phyloP scores from a whole-genome alignment of 768 basidiomycete genomes.

The Lyophyllum decastes region DNA sequence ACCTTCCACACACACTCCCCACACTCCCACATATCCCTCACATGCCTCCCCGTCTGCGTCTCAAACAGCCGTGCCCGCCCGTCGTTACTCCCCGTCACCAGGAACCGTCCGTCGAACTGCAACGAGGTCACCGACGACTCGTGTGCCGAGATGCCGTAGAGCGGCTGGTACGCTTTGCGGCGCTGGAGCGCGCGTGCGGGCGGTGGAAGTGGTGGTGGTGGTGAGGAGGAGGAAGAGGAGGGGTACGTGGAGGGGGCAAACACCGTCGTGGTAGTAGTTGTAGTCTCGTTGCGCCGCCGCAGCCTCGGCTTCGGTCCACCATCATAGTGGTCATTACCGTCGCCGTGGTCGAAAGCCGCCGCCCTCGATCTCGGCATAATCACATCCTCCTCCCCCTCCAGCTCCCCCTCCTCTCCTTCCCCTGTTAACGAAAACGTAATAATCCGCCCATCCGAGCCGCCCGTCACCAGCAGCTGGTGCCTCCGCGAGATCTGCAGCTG shows the following conservation, averaged over 20 bases:
- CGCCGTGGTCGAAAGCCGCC: too few relatives aligned
- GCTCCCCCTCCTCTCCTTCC: too few relatives aligned
- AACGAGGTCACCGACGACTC: constrained; percentile 85
- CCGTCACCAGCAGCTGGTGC: constrained; percentile 63
- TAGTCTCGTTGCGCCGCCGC: too few relatives aligned
- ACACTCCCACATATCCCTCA: constrained; percentile 76
- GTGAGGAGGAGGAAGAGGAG: too few relatives aligned
- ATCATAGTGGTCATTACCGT: too few relatives aligned
- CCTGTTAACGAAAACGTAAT: constrained; percentile 48
- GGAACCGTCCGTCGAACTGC: constrained; percentile 83
- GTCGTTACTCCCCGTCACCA: constrained; percentile 86
- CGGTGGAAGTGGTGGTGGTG: not conserved
- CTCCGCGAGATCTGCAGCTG: constrained; percentile 78
- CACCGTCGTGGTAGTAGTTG: too few relatives aligned
- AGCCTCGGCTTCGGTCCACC: too few relatives aligned
- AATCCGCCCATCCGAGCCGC: constrained; percentile 83
- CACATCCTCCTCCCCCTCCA: constrained; percentile 11
- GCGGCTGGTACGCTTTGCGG: constrained; percentile 32
- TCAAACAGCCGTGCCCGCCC: constrained; percentile 79
- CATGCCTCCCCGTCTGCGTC: constrained; percentile 60
- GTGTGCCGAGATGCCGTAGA: constrained; percentile 82
- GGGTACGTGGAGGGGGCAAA: not conserved
- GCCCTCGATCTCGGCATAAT: too few relatives aligned
- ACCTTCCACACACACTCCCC: constrained; percentile 91
- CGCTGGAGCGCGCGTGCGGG: not conserved